Evolutionary conservation across 2,329 filamentous ascomycete genomes (phyloP), one percentile per base, ranked within the genome.

Genomic region (Sclerotinia subarctica): DNA sequence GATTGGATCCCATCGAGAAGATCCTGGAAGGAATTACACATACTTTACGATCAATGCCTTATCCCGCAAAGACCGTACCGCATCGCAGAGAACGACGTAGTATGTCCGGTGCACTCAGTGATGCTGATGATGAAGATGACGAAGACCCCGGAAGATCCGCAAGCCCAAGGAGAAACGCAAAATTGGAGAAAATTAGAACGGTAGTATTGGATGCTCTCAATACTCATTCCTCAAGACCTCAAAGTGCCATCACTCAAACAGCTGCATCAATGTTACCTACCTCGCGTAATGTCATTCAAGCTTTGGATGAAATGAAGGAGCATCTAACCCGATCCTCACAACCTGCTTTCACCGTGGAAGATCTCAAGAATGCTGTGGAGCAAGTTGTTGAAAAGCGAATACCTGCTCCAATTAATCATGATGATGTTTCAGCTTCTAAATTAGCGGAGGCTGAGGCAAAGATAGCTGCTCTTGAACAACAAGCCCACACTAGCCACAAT

Each of bases 121-220:
- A 94, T 77, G 95, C 98, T 79, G 94, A 95, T 15, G 94, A 98
- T 77, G 94, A 96, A 71, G 93, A 97, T 29, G 91, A 85, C 51
- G 81, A 80, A 49, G 74, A 89, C 68, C 80, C 83, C 70, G 84
- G 87, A 76, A 88, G 92, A 64, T 90, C 91, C 7, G 84, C 89
- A 73, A 97, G 94, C 73, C 92, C 93, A 24, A 86, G 87, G 68
- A 86, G 89, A 70, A 93, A 96, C 76, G 89, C 89, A 74, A 92
- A 88, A 73, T 79, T 94, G 74, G 93, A 97, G 68, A 93, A 94
- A 77, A 92, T 99, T 72, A 90, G 89, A 66, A 81, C 82, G 32
- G 86, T 87, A 54, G 84, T 94, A 35, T 80, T 89, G 66, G 94
- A 98, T 72, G 93, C 91, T 42, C 80, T 97, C 52, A 83, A 84